Evolutionary conservation across 495 filamentous ascomycete genomes (phyloP).

Genomic region (Xeromyces bisporus): DNA sequence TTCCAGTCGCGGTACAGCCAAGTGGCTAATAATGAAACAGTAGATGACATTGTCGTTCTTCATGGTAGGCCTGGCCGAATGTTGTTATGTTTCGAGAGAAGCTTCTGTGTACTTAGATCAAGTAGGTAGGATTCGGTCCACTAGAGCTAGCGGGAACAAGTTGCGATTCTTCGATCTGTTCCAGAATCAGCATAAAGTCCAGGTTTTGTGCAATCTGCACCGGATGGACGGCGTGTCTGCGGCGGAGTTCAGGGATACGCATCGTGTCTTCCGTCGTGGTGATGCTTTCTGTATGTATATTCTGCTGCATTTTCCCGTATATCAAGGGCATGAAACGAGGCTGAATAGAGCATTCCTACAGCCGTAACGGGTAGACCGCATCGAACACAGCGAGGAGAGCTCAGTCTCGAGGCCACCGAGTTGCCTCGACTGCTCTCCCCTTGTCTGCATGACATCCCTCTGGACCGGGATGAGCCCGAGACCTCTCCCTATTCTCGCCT

Average conservation of each 20-base stretch:
- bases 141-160: constrained; percentile 44
- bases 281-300: constrained; percentile 59
- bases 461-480: constrained; percentile 44
- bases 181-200: constrained; percentile 51
- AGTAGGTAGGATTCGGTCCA: constrained; percentile 48
- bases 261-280: constrained; percentile 44
- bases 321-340: constrained; percentile 1
- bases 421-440: constrained; percentile 59
- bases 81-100: too few species aligned
- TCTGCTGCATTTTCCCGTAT: constrained; percentile 4
- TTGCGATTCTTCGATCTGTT: constrained; percentile 71
- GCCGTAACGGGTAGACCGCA: constrained; percentile 55
- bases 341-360: constrained; percentile 14
- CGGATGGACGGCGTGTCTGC: constrained; percentile 30
- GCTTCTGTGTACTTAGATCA: constrained; percentile 30
- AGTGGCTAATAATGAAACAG: constrained; percentile 27
- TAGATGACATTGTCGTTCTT: constrained; percentile 26
- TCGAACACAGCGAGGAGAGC: constrained; percentile 54
- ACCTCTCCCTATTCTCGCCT: constrained; percentile 51
- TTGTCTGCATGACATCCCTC: constrained; percentile 57
- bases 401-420: constrained; percentile 51
- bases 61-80: constrained; percentile 34
- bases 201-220: constrained; percentile 52
- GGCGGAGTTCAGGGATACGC: constrained; percentile 40
- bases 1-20: constrained; percentile 22